Evolutionary conservation across 1,139 yeast genomes (phyloP).

Genomic region (Lodderomyces parapsilosis): DNA sequence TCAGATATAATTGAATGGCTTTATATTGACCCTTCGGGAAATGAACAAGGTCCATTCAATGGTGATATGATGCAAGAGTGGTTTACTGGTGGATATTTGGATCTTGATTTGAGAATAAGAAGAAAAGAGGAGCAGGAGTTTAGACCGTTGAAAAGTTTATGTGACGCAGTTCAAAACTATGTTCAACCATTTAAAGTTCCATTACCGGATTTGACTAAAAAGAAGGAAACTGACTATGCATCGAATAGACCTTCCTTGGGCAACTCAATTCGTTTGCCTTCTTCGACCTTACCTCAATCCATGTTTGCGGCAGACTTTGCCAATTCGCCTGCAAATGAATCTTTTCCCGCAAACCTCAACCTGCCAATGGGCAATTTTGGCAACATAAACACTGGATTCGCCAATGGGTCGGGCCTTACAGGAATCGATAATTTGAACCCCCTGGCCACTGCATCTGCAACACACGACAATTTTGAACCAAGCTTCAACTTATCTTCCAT

Average conservation of each 20-base stretch:
- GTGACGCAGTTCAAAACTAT: constrained; percentile 47
- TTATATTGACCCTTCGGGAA: constrained; percentile 69
- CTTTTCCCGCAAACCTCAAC: constrained; percentile 2
- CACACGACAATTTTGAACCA: constrained; percentile 9
- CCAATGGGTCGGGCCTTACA: constrained; percentile 18
- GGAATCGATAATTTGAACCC: constrained; percentile 26
- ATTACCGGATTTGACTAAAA: constrained; percentile 37
- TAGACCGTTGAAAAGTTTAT: constrained; percentile 45
- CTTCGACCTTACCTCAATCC: constrained; percentile 17
- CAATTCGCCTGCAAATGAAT: constrained; percentile 7
- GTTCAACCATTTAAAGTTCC: constrained; percentile 64
- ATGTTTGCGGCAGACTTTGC: constrained; percentile 30
- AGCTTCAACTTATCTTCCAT: constrained; percentile 17
- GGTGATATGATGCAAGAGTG: constrained; percentile 79
- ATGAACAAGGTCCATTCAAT: constrained; percentile 78
- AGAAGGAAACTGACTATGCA: constrained; percentile 16
- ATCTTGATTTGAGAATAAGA: constrained; percentile 54
- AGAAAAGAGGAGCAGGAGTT: constrained; percentile 47
- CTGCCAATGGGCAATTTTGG: constrained; percentile 1
- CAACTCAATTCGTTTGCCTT: constrained; percentile 21
- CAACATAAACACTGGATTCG: constrained; percentile 12
- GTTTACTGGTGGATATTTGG: constrained; percentile 64
- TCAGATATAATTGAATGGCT: constrained; percentile 59
- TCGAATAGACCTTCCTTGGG: background rate
- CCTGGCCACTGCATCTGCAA: constrained; percentile 4